Conservation (phyloP, 805 yeast genomes). For the Starmerella khaoyaiensis region DNA sequence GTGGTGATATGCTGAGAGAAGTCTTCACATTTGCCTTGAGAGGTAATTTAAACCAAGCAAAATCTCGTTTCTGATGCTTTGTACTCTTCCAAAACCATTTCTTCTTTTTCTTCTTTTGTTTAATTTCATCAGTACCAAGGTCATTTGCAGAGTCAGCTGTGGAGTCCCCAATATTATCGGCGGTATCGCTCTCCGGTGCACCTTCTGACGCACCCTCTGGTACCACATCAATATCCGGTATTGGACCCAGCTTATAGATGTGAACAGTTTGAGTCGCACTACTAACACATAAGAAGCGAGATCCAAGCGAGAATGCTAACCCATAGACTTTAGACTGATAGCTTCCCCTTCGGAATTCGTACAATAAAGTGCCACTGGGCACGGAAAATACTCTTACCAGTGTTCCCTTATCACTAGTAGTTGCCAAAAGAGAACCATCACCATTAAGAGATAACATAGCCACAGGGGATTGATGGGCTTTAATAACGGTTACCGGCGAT, state of each 20-base stretch:
- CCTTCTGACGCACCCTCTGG: background rate
- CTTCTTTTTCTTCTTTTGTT: slow-evolving; percentile 4
- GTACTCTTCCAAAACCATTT: slow-evolving; percentile 11
- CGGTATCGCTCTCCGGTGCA: background rate
- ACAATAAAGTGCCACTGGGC: slow-evolving; percentile 39
- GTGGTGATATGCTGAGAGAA: slow-evolving; percentile 31
- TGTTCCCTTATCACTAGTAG: slow-evolving; percentile 85
- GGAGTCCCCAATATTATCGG: slow-evolving; percentile 1
- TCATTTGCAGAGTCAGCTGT: background rate
- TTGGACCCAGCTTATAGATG: slow-evolving; percentile 37
- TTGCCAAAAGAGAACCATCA: slow-evolving; percentile 72
- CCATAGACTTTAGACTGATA: slow-evolving; percentile 73
- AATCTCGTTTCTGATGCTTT: slow-evolving; percentile 61
- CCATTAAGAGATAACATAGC: slow-evolving; percentile 54
- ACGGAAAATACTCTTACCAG: slow-evolving; percentile 71
- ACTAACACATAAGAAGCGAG: slow-evolving; percentile 62
- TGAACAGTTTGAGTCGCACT: slow-evolving; percentile 89
- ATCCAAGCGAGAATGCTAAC: slow-evolving; percentile 58
- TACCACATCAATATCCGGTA: background rate
- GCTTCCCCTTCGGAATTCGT: slow-evolving; percentile 73
- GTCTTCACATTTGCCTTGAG: slow-evolving; percentile 24
- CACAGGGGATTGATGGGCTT: slow-evolving; percentile 72
- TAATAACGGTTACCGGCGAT: slow-evolving; percentile 66
- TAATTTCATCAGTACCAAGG: background rate
- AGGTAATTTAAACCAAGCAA: slow-evolving; percentile 74